Evolutionary conservation across 192 early-diverging fungal genomes (phyloP).

Genomic region (Thamnidium elegans): DNA sequence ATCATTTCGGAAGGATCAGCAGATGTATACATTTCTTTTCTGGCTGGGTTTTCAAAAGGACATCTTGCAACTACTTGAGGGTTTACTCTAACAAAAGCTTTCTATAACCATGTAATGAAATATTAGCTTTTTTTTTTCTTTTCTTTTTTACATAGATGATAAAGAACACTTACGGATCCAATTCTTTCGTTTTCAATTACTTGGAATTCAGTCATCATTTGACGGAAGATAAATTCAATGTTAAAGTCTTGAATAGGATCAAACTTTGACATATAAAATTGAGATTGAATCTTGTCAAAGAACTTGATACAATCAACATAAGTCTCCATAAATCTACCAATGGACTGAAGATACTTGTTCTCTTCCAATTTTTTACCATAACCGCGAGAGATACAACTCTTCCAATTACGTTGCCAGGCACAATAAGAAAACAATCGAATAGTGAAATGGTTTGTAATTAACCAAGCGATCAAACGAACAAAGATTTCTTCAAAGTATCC

Average conservation of each 20-base stretch:
- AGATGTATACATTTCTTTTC: conserved; percentile 19
- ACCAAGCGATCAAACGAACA: conserved; percentile 26
- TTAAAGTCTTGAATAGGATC: conserved; percentile 47
- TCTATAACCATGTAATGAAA: conserved; percentile 10
- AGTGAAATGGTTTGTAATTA: conserved; percentile 33
- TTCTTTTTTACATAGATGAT: not conserved
- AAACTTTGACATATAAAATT: conserved; percentile 48
- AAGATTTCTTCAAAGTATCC: conserved; percentile 13
- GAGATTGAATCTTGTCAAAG: conserved; percentile 36
- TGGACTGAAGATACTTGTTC: conserved; percentile 16
- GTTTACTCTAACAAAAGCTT: conserved; percentile 26
- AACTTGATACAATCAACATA: conserved; percentile 46
- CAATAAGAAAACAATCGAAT: conserved; percentile 28
- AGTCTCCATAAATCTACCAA: conserved; percentile 35
- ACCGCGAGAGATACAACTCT: conserved; percentile 14
- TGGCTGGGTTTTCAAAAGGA: conserved; percentile 21
- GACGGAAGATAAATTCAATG: conserved; percentile 55
- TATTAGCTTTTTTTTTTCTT: not conserved
- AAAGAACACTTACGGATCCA: conserved; percentile 35
- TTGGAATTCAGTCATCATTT: conserved; percentile 30
- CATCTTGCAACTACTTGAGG: conserved; percentile 9
- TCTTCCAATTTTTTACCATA: conserved; percentile 3
- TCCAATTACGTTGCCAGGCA: conserved; percentile 28
- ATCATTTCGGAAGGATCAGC: conserved; percentile 26
- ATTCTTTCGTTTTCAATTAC: conserved; percentile 52